Conservation (phyloP, 805 yeast species). For the Hanseniaspora lachancei region DNA sequence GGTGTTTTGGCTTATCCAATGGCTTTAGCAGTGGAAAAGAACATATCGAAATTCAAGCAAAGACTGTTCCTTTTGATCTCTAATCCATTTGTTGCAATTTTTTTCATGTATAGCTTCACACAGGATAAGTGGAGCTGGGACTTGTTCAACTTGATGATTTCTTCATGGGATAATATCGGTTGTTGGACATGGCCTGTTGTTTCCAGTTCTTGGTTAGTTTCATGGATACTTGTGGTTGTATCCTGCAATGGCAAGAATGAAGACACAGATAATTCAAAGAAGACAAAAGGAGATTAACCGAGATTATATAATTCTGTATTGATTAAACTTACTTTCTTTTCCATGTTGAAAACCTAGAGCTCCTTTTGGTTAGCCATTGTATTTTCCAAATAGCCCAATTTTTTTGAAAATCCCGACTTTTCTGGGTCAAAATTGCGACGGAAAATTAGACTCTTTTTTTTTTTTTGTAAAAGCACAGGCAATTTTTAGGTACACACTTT, state of each 20-base stretch:
- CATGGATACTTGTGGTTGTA: conserved; percentile 45
- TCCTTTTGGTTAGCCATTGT: no score
- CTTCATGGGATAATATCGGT: conserved; percentile 55
- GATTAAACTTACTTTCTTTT: not conserved
- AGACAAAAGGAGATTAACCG: not conserved
- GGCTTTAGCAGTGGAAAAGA: conserved; percentile 34
- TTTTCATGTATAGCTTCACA: conserved; percentile 24
- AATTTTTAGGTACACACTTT: not conserved
- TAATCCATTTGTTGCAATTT: conserved; percentile 38
- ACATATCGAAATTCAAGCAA: conserved; percentile 19
- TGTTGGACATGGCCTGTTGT: conserved; percentile 80
- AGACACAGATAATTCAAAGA: not conserved
- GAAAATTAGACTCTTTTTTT: not conserved
- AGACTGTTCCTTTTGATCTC: conserved; percentile 31
- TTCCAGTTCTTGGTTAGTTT: conserved; percentile 67
- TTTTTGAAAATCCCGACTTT: not conserved
- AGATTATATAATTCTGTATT: not conserved
- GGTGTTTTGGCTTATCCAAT: conserved; percentile 68
- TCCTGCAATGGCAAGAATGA: conserved; percentile 16
- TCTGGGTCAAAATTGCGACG: not conserved
- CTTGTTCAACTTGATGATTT: conserved; percentile 39
- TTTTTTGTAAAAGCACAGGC: not conserved
- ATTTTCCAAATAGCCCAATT: not conserved
- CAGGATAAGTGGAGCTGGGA: conserved; percentile 29
- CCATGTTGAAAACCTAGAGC: no score